Evolutionary conservation across 2,329 filamentous ascomycete genomes (phyloP), one percentile per base, ranked within the genome.

Genomic region (Aspergillus chevalieri): DNA sequence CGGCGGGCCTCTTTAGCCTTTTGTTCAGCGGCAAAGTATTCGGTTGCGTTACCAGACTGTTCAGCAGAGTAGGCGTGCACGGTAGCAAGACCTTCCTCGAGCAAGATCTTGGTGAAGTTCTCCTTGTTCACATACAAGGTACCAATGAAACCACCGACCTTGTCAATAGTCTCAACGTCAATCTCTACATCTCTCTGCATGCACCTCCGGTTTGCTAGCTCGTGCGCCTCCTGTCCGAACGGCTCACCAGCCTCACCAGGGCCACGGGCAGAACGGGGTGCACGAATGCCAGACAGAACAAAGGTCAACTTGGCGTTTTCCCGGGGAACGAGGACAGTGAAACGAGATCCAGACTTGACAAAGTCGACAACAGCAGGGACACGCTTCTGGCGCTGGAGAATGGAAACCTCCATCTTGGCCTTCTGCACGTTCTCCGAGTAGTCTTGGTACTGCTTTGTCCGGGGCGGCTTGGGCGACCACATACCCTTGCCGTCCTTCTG

Each of bases 161-260:
- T 97, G 78, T 98, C 93, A 58, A 89, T 87, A 62, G 91, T 90
- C 68, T 95, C 85, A 17, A 98, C 86, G 61, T 98, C 91, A 51
- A 98, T 88, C 71, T 97, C 92, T 44, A 93, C 91, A 69, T 98
- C 93, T 48, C 93, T 85, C 75, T 98, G 93, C 76, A 90, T 87
- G 73, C 87, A 90, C 50, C 91, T 83, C 62, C 83, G 85, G 71
- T 89, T 90, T 44, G 92, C 91, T 58, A 97, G 84, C 46, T 98
- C 92, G 54, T 95, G 81, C 3, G 92, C 92, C 74, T 98, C 93
- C 68, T 94, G 87, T 21, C 93, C 93, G 59, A 95, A 97, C 1
- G 93, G 91, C 74, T 98, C 93, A 28, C 87, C 87, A 58, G 87
- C 81, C 57, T 94, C 93, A 54, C 82, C 83, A 3, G 86, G 79